phyloP scores from a whole-genome alignment of 2,329 filamentous ascomycete species.

The Colletotrichum tofieldiae region DNA sequence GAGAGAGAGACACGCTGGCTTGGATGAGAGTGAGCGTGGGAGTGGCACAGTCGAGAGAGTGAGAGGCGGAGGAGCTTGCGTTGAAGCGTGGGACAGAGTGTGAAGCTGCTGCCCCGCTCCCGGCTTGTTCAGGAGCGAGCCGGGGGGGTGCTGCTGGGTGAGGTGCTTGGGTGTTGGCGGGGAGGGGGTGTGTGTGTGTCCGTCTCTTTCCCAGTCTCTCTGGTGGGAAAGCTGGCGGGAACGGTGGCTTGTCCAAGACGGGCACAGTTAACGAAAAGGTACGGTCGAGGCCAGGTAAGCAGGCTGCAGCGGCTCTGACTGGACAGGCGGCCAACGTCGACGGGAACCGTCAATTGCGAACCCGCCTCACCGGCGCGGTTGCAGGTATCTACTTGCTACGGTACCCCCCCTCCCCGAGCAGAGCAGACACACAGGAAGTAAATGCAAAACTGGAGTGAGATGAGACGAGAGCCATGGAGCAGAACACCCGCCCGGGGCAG shows the following conservation, averaged over 20 bases:
- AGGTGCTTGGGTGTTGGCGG: slow-evolving; percentile 4
- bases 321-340: slow-evolving; percentile 5
- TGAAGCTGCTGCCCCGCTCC: slow-evolving; percentile 22
- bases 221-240: slow-evolving; percentile 6
- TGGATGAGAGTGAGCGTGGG: neutral
- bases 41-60: neutral
- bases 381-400: neutral
- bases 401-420: neutral
- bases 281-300: slow-evolving; percentile 10
- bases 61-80: neutral
- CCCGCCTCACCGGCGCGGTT: neutral
- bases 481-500: neutral
- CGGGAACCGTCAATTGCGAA: neutral
- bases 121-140: slow-evolving; percentile 18
- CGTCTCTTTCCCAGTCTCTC: neutral
- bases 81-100: slow-evolving; percentile 2
- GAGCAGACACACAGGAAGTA: neutral
- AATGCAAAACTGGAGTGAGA: neutral
- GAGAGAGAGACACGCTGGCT: slow-evolving; percentile 13
- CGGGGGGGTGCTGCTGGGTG: slow-evolving; percentile 2
- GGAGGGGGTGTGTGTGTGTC: neutral
- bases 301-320: slow-evolving; percentile 13
- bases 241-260: slow-evolving; percentile 19
- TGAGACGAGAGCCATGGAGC: neutral
- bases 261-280: slow-evolving; percentile 14